Conservation (phyloP, 345 rosid species). For the Noccaea caerulescens region DNA sequence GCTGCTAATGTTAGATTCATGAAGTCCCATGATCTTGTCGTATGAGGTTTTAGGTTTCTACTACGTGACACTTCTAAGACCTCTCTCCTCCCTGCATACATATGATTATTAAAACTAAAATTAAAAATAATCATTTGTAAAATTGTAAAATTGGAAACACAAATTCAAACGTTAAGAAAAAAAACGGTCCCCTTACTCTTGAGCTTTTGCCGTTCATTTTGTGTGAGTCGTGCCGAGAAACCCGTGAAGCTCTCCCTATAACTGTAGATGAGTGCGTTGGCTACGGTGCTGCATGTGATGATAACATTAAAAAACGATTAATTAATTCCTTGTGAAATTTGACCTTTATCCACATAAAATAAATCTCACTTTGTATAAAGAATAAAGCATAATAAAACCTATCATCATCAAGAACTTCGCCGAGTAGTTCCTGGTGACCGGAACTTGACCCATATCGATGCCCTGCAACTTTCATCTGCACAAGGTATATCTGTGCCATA, state of each 20-base stretch:
- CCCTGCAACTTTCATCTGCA: conserved; percentile 35
- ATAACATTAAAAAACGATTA: background rate
- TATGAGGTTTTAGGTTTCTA: conserved; percentile 35
- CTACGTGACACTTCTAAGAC: conserved; percentile 32
- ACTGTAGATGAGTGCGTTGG: conserved; percentile 30
- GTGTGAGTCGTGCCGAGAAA: conserved; percentile 32
- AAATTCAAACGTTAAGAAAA: background rate
- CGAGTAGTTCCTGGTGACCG: conserved; percentile 36
- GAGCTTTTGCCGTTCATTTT: conserved; percentile 33
- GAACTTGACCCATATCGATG: conserved; percentile 37
- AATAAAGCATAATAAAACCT: conserved; percentile 23
- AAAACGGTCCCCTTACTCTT: conserved; percentile 11
- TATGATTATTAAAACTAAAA: too few species aligned
- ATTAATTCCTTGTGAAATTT: background rate
- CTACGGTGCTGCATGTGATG: conserved; percentile 15
- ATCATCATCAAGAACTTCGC: conserved; percentile 29
- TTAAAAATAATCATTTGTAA: background rate
- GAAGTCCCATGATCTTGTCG: conserved; percentile 45
- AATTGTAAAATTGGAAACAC: background rate
- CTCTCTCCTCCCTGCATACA: conserved; percentile 21
- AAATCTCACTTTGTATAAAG: background rate
- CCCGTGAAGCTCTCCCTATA: conserved; percentile 39
- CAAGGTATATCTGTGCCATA: conserved; percentile 34
- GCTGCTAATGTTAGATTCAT: conserved; percentile 26
- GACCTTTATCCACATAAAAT: too few species aligned